A percentile compares a stretch with the other conserved stretches of the same genome.
These are phyloP conservation scores for Monosporascus sp. DNA, from an alignment of 2,329 filamentous ascomycete genomes.

Conservation along the genomic window DNA sequence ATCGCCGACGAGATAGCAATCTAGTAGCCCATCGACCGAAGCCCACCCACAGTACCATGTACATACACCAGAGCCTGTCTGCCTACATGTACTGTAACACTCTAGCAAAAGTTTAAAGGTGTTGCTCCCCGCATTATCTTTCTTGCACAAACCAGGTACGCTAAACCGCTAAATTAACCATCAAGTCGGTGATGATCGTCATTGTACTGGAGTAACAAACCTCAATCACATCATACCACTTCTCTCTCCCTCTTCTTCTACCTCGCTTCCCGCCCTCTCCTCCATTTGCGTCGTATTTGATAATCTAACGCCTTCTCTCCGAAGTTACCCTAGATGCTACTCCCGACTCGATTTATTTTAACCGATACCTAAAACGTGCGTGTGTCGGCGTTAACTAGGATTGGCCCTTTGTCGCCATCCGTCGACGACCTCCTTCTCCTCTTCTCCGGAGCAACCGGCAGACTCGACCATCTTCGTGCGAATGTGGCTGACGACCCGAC, in stretches of 20 bases:
- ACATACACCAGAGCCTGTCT: background rate
- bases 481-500: background rate
- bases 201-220: background rate
- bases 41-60: background rate
- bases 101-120: slow-evolving; percentile 1
- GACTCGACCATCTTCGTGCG: background rate
- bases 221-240: background rate
- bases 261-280: too few relatives aligned
- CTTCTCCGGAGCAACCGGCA: background rate
- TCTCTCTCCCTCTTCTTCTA: background rate
- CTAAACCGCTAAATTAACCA: background rate
- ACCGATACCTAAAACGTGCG: background rate
- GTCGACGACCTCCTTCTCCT: background rate
- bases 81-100: background rate
- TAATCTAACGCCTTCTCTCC: too few relatives aligned
- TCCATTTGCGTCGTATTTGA: too few relatives aligned
- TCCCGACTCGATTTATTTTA: background rate
- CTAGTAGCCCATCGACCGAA: too few relatives aligned
- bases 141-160: slow-evolving; percentile 1
- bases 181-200: background rate
- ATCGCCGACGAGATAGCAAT: too few relatives aligned
- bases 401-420: background rate
- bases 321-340: background rate
- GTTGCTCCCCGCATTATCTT: slow-evolving; percentile 18
- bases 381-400: background rate